Conservation (phyloP, 2,329 filamentous ascomycete genomes). For the Cryphonectria naterciae region DNA sequence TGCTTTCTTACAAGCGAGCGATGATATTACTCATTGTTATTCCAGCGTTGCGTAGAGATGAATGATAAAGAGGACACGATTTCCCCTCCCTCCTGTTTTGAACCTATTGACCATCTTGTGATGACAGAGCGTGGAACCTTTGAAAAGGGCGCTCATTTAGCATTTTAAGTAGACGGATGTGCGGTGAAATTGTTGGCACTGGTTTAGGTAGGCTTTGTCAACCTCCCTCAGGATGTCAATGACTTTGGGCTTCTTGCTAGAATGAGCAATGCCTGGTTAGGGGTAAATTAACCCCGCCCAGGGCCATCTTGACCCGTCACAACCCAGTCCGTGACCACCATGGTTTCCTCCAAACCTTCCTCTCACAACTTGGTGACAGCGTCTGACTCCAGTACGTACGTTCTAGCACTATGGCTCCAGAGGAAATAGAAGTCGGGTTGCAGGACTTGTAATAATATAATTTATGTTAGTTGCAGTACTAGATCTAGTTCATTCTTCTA, state of each 20-base stretch:
- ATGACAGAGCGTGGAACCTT: background rate
- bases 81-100: background rate
- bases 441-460: conserved; percentile 32
- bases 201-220: too few species aligned
- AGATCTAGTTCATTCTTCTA: too few species aligned
- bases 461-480: too few species aligned
- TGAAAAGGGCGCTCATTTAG: background rate
- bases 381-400: conserved; percentile 30
- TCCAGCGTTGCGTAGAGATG: background rate
- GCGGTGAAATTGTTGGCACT: background rate
- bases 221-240: too few species aligned
- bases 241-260: too few species aligned
- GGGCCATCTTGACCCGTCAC: conserved; percentile 27
- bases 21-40: background rate
- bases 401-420: conserved; percentile 28
- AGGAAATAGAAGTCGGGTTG: conserved; percentile 40
- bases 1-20: background rate
- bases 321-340: conserved; percentile 31
- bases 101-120: background rate
- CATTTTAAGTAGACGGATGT: background rate
- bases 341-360: conserved; percentile 28
- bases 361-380: conserved; percentile 29
- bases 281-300: background rate
- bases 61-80: background rate
- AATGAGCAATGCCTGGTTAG: background rate